Evolutionary conservation across 331 rosid genomes (phyloP).

Genomic region (Phaseolus coccineus): DNA sequence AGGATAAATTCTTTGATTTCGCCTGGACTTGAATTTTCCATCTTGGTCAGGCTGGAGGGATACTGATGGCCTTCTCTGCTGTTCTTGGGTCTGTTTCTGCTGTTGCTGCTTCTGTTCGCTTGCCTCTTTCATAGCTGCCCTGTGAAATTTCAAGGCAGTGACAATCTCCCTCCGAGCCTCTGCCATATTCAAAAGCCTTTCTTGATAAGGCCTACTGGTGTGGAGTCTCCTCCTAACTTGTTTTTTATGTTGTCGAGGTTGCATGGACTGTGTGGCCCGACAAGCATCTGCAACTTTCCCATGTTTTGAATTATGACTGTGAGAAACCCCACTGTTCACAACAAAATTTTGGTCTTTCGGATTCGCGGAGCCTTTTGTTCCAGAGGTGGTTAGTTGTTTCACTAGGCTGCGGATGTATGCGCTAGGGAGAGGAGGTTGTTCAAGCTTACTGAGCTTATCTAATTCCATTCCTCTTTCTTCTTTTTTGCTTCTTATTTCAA

Average conservation of each 20-base stretch:
- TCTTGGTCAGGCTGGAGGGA: constrained; percentile 51
- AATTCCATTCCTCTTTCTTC: constrained; percentile 55
- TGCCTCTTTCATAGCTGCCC: constrained; percentile 91
- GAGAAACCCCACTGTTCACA: constrained; percentile 44
- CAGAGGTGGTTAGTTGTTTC: constrained; percentile 67
- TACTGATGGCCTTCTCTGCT: constrained; percentile 39
- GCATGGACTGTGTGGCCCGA: constrained; percentile 47
- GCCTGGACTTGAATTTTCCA: constrained; percentile 60
- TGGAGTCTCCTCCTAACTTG: constrained; percentile 90
- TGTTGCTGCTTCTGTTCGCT: constrained; percentile 57
- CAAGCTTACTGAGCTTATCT: constrained; percentile 52
- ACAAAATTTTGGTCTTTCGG: constrained; percentile 45
- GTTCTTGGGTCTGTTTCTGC: constrained; percentile 35
- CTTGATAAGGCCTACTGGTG: constrained; percentile 76
- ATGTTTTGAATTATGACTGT: constrained; percentile 39
- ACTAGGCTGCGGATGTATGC: constrained; percentile 75
- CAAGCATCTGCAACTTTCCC: constrained; percentile 47
- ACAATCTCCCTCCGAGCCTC: constrained; percentile 95
- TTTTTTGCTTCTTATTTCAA: constrained; percentile 41
- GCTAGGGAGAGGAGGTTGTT: constrained; percentile 65
- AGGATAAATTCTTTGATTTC: constrained; percentile 63
- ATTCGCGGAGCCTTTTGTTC: constrained; percentile 59
- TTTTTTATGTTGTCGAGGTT: constrained; percentile 70
- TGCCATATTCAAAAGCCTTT: constrained; percentile 85
- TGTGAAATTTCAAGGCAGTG: constrained; percentile 86